These are phyloP conservation scores for Ascochyta fabae DNA, from an alignment of 2,329 filamentous ascomycete species.

Conservation along the genomic window DNA sequence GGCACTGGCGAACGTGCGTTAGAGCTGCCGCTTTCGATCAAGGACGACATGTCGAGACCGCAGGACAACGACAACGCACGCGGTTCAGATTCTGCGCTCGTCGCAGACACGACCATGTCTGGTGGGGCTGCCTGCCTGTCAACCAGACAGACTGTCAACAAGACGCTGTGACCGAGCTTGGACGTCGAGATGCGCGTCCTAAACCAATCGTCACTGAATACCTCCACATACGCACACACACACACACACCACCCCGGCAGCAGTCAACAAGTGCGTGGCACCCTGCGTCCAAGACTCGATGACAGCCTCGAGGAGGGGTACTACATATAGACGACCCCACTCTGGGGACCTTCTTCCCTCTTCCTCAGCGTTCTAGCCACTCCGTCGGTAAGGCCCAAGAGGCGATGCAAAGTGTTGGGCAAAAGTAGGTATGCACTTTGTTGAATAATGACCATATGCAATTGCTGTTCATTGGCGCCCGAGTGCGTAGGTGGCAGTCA, in stretches of 20 bases:
- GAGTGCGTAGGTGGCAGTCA: constrained; percentile 12
- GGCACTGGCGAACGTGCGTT: constrained; percentile 29
- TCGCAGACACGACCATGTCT: neutral
- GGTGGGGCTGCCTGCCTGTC: constrained; percentile 17
- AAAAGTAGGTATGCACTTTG: neutral
- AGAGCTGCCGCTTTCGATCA: constrained; percentile 23
- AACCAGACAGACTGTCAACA: constrained; percentile 9
- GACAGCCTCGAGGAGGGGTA: constrained; percentile 15
- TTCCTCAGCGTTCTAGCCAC: constrained; percentile 10
- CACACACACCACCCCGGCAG: neutral
- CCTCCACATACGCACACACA: neutral
- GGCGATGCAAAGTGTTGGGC: neutral
- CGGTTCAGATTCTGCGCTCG: constrained; percentile 26
- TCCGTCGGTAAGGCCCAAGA: constrained; percentile 8
- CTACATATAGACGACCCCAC: constrained; percentile 6
- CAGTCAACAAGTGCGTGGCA: constrained; percentile 6
- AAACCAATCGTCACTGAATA: neutral
- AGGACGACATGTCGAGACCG: constrained; percentile 11
- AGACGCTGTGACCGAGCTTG: neutral
- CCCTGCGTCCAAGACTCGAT: constrained; percentile 8
- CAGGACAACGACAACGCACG: constrained; percentile 34
- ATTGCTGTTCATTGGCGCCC: constrained; percentile 12
- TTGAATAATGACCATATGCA: constrained; percentile 9
- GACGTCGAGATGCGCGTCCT: neutral
- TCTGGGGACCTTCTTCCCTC: neutral